Conservation (phyloP, 106 monocot genomes). For the Phalaenopsis equestris region DNA sequence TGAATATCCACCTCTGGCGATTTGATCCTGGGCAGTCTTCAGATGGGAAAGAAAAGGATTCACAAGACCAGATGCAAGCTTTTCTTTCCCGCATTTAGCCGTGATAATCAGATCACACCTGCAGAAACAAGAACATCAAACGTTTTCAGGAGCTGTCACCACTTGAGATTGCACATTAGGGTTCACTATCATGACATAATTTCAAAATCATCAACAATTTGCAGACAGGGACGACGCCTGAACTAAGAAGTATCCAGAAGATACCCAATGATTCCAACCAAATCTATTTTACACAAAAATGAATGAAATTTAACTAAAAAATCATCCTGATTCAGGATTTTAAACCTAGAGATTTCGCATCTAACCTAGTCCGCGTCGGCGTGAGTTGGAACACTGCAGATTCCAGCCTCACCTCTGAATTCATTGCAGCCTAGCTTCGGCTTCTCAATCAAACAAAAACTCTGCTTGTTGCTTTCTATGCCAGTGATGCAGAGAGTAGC, state of each 20-base stretch:
- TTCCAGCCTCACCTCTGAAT: slow-evolving; percentile 46
- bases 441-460: not conserved
- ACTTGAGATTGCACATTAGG: not conserved
- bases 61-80: slow-evolving; percentile 61
- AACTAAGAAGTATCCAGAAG: not conserved
- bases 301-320: not conserved
- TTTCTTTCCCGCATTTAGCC: slow-evolving; percentile 55
- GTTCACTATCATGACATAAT: not conserved
- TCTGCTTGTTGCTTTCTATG: not conserved
- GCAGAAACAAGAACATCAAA: not conserved
- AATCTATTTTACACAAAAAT: not conserved
- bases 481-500: not conserved
- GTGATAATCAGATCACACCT: slow-evolving; percentile 65
- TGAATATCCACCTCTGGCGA: slow-evolving; percentile 66
- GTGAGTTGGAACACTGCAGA: slow-evolving; percentile 72
- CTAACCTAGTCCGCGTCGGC: slow-evolving; percentile 68
- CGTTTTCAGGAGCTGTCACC: not conserved
- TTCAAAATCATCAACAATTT: not conserved
- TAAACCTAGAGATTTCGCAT: not conserved
- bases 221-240: not conserved
- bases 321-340: not conserved
- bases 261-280: not conserved
- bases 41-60: slow-evolving; percentile 64
- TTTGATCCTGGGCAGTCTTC: slow-evolving; percentile 59
- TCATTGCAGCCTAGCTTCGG: slow-evolving; percentile 28